Evolutionary conservation across 225 moss, liverwort and hornwort species (phyloP).

Genomic region (Pseudisothecium myosuroides): DNA sequence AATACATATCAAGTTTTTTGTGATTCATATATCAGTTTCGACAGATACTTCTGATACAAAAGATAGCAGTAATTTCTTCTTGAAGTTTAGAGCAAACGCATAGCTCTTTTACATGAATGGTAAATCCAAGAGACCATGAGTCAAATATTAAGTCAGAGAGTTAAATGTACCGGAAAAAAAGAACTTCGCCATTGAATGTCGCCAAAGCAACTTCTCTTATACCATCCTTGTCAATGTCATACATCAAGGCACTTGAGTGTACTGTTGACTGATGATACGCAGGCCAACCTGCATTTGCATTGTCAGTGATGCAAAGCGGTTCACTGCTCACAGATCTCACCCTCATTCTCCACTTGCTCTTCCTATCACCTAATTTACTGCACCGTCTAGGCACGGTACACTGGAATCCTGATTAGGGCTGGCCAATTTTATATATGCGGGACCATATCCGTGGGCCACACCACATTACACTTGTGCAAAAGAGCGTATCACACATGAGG

Average conservation of each 20-base stretch:
- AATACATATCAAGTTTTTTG: not conserved
- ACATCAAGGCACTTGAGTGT: slow-evolving; percentile 82
- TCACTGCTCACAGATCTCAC: not conserved
- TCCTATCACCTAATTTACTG: not conserved
- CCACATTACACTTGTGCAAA: not conserved
- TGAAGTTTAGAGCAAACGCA: not conserved
- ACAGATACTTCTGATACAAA: not conserved
- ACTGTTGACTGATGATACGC: slow-evolving; percentile 87
- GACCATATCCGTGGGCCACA: not conserved
- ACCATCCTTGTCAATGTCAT: slow-evolving; percentile 98
- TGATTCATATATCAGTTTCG: not conserved
- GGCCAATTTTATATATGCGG: not conserved
- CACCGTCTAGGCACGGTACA: not conserved
- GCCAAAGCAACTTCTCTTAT: slow-evolving; percentile 80
- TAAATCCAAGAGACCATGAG: not conserved
- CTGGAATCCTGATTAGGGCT: not conserved
- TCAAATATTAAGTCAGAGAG: not conserved
- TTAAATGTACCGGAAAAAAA: slow-evolving; percentile 62
- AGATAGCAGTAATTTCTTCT: not conserved
- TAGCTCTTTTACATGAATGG: not conserved
- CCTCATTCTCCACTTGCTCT: not conserved
- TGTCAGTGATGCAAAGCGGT: not conserved
- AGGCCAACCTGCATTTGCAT: slow-evolving; percentile 68
- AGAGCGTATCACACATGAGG: not conserved
- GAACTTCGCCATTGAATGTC: slow-evolving; percentile 92